These are phyloP conservation scores for Trichoderma gamsii DNA, from an alignment of 495 filamentous ascomycete genomes.

Conservation along the genomic window DNA sequence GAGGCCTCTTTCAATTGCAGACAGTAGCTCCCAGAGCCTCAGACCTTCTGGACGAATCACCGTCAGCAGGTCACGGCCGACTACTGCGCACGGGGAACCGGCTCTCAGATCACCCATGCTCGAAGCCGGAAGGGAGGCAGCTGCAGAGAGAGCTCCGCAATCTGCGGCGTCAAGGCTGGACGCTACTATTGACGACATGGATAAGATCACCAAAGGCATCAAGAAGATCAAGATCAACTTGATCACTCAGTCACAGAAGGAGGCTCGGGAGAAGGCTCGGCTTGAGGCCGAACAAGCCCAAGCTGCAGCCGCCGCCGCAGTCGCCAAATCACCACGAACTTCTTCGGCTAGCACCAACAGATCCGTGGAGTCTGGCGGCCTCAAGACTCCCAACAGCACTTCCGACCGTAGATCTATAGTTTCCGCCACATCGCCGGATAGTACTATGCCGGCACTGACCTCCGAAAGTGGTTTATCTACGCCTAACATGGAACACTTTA, in stretches of 20 bases:
- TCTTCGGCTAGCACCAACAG: not conserved
- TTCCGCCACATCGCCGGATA: not conserved
- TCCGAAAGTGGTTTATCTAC: not conserved
- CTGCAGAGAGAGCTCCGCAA: not conserved
- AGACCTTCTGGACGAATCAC: not conserved
- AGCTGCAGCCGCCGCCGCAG: not conserved
- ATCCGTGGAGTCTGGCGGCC: not conserved
- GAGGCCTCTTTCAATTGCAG: conserved; percentile 1
- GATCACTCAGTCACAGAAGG: conserved; percentile 63
- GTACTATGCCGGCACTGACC: not conserved
- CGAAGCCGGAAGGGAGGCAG: not conserved
- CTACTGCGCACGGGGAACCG: not conserved
- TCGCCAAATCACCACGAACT: not conserved
- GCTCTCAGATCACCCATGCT: conserved; percentile 1
- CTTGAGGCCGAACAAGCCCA: conserved; percentile 21
- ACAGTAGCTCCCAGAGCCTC: not conserved
- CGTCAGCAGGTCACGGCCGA: not conserved
- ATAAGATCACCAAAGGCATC: conserved; percentile 60
- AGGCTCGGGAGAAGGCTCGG: conserved; percentile 40
- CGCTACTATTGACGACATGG: conserved; percentile 39
- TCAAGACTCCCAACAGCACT: conserved; percentile 17
- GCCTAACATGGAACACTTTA: not conserved
- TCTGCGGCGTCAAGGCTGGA: conserved; percentile 17
- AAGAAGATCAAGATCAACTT: conserved; percentile 73
- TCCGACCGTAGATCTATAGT: not conserved